A percentile compares a stretch with the other conserved stretches of the same genome.
Evolutionary conservation across 306 rosid genomes (phyloP).

Genomic region (Glycine tomentella): DNA sequence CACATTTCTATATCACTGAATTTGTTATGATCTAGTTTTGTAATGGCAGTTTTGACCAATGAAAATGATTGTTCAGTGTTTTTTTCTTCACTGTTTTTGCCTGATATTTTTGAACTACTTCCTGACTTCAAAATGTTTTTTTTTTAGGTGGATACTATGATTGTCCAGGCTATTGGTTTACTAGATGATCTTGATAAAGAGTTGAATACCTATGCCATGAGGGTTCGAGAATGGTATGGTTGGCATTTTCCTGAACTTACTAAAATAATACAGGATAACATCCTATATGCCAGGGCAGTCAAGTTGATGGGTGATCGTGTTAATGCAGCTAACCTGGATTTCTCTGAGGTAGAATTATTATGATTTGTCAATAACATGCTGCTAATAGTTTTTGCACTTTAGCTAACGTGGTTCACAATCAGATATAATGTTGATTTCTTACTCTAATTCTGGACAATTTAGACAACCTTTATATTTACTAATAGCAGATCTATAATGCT

Average conservation of each 20-base stretch:
- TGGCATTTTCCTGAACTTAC: conserved; percentile 99
- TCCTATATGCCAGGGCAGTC: conserved; percentile 79
- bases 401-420: not conserved
- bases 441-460: not conserved
- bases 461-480: not conserved
- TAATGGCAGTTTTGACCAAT: not conserved
- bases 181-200: conserved; percentile 98
- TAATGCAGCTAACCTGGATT: conserved; percentile 86
- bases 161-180: conserved; percentile 96
- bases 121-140: not conserved
- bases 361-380: not conserved
- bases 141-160: conserved; percentile 92
- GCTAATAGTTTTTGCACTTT: not conserved
- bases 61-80: not conserved
- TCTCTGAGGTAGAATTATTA: conserved; percentile 72
- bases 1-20: not conserved
- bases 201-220: conserved; percentile 94
- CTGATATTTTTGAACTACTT: not conserved
- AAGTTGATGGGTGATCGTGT: conserved; percentile 92
- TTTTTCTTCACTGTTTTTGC: not conserved
- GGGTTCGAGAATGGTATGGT: conserved; percentile 98
- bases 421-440: not conserved
- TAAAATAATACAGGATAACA: conserved; percentile 85
- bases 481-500: not conserved
- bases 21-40: not conserved